Percentiles rank a stretch among this genome's conserved stretches.
Evolutionary conservation across 2,329 filamentous ascomycete genomes (phyloP).

Genomic region (Fusarium floridanum): DNA sequence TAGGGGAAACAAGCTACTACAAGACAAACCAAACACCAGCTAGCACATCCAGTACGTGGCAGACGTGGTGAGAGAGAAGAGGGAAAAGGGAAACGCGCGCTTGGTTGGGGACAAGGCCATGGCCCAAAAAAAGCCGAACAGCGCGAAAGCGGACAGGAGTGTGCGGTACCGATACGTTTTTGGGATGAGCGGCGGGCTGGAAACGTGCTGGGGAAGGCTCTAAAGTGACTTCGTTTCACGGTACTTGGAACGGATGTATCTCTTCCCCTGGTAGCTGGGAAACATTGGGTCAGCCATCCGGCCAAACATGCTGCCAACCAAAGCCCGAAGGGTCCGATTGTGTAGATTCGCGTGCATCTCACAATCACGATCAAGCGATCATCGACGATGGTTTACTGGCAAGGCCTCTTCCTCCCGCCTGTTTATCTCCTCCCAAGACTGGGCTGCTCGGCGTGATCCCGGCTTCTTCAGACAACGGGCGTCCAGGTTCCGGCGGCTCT

Average conservation of each 20-base stretch:
- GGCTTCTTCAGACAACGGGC: slow-evolving; percentile 4
- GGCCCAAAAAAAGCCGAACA: slow-evolving; percentile 41
- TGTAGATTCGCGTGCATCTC: slow-evolving; percentile 23
- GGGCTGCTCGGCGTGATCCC: slow-evolving; percentile 10
- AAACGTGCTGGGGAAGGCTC: slow-evolving; percentile 40
- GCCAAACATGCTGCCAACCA: slow-evolving; percentile 20
- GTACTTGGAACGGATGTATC: slow-evolving; percentile 35
- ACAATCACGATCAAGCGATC: slow-evolving; percentile 33
- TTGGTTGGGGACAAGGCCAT: slow-evolving; percentile 38
- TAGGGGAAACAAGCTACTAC: slow-evolving; percentile 17
- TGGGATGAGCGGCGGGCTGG: slow-evolving; percentile 42
- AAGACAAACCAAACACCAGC: slow-evolving; percentile 13
- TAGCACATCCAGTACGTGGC: slow-evolving; percentile 13
- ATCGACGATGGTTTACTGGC: slow-evolving; percentile 24
- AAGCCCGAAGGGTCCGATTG: slow-evolving; percentile 16
- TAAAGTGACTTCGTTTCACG: slow-evolving; percentile 41
- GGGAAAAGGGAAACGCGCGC: slow-evolving; percentile 37
- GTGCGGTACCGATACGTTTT: slow-evolving; percentile 45
- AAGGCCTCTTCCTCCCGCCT: not conserved
- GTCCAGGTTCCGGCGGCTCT: not conserved
- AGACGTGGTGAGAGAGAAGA: slow-evolving; percentile 21
- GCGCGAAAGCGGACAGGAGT: slow-evolving; percentile 45
- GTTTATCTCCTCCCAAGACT: slow-evolving; percentile 9
- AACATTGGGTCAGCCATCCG: slow-evolving; percentile 27
- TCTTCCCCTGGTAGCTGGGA: slow-evolving; percentile 15